A percentile compares a stretch with the other conserved stretches of the same genome.
phyloP scores from a whole-genome alignment of 495 filamentous ascomycete species.

The Annulohypoxylon stygium region DNA sequence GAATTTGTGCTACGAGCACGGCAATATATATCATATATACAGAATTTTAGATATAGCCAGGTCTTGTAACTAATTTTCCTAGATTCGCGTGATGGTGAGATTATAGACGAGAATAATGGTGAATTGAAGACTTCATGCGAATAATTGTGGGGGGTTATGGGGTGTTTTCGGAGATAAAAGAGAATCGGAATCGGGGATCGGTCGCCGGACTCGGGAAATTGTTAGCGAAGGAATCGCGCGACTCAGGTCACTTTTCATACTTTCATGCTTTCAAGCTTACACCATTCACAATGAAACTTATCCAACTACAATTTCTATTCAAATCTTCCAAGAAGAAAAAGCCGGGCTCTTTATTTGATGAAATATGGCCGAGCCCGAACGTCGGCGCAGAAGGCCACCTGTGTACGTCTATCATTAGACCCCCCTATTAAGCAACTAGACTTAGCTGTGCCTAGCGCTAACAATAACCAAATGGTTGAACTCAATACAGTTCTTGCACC shows the following conservation, averaged over 20 bases:
- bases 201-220: conserved; percentile 42
- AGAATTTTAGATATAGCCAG: background rate
- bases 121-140: conserved; percentile 18
- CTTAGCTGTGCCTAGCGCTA: conserved; percentile 25
- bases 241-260: background rate
- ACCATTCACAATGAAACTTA: conserved; percentile 19
- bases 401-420: conserved; percentile 53
- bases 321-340: conserved; percentile 8
- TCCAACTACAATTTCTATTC: conserved; percentile 18
- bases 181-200: conserved; percentile 12
- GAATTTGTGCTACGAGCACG: background rate
- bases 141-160: background rate
- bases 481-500: conserved; percentile 59
- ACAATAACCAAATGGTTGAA: conserved; percentile 3
- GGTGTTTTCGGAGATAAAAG: conserved; percentile 8
- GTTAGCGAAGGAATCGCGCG: background rate
- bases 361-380: conserved; percentile 54
- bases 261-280: background rate
- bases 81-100: conserved; percentile 9
- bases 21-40: conserved; percentile 24
- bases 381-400: conserved; percentile 62
- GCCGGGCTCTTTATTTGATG: background rate
- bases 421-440: background rate
- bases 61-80: background rate
- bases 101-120: background rate